Evolutionary conservation across 2,329 filamentous ascomycete species (phyloP).

Genomic region (Fusarium verticillioides): DNA sequence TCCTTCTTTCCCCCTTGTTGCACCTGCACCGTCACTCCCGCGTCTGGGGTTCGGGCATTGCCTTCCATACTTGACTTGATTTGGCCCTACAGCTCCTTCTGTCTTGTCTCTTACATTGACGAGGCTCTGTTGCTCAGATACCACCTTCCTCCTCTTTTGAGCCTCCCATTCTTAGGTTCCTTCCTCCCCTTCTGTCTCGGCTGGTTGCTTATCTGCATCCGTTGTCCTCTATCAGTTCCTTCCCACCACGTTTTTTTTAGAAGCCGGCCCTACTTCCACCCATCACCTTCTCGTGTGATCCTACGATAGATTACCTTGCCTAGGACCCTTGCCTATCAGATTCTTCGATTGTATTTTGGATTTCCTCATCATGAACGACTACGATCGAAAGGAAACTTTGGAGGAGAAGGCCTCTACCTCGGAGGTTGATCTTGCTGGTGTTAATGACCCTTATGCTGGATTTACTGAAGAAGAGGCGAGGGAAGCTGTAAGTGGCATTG

Average conservation of each 20-base stretch:
- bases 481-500: slow-evolving; percentile 62
- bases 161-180: slow-evolving; percentile 11
- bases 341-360: not conserved
- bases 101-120: slow-evolving; percentile 39
- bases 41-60: slow-evolving; percentile 23
- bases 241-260: slow-evolving; percentile 34
- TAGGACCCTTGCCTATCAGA: not conserved
- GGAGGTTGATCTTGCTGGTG: slow-evolving; percentile 40
- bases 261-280: slow-evolving; percentile 17
- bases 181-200: slow-evolving; percentile 28
- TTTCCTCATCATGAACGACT: slow-evolving; percentile 47
- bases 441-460: slow-evolving; percentile 65
- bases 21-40: slow-evolving; percentile 42
- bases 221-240: slow-evolving; percentile 32
- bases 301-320: not conserved
- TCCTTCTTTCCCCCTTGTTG: slow-evolving; percentile 2
- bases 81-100: not conserved
- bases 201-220: slow-evolving; percentile 31
- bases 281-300: slow-evolving; percentile 16
- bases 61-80: not conserved
- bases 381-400: slow-evolving; percentile 46
- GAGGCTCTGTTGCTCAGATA: slow-evolving; percentile 10
- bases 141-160: slow-evolving; percentile 4
- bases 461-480: slow-evolving; percentile 71
- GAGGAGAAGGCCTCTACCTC: slow-evolving; percentile 47